Conservation (phyloP, 306 rosid species). For the Canavalia gladiata region DNA sequence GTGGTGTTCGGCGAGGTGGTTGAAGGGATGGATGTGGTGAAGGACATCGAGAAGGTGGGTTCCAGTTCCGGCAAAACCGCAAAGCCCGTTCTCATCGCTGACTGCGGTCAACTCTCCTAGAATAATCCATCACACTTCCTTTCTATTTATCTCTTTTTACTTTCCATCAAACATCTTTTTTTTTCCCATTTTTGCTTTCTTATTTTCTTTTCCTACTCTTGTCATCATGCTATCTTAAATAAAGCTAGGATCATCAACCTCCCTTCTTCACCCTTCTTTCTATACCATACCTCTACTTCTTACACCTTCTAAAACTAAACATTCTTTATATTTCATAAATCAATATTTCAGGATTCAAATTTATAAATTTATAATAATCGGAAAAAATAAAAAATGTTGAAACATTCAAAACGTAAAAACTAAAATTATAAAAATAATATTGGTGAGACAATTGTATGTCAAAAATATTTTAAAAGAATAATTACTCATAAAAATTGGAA, state of each 20-base stretch:
- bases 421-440: no score
- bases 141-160: neutral
- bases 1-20: slow-evolving; percentile 87
- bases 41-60: slow-evolving; percentile 76
- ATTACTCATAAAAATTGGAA: no score
- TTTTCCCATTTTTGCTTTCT: neutral
- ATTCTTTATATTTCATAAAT: no score
- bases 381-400: no score
- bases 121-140: no score
- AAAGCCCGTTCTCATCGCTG: slow-evolving; percentile 70
- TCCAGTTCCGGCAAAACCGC: slow-evolving; percentile 71
- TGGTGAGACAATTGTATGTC: no score
- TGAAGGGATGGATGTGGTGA: slow-evolving; percentile 78
- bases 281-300: no score
- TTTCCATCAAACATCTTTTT: neutral
- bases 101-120: slow-evolving; percentile 79
- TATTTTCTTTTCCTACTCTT: neutral
- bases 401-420: no score
- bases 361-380: no score
- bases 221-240: slow-evolving; percentile 23
- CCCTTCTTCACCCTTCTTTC: neutral
- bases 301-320: no score
- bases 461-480: no score
- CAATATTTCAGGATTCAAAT: no score
- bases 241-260: neutral